Evolutionary conservation across 768 basidiomycete species (phyloP).

Genomic region (Cyclocybe cylindracea): DNA sequence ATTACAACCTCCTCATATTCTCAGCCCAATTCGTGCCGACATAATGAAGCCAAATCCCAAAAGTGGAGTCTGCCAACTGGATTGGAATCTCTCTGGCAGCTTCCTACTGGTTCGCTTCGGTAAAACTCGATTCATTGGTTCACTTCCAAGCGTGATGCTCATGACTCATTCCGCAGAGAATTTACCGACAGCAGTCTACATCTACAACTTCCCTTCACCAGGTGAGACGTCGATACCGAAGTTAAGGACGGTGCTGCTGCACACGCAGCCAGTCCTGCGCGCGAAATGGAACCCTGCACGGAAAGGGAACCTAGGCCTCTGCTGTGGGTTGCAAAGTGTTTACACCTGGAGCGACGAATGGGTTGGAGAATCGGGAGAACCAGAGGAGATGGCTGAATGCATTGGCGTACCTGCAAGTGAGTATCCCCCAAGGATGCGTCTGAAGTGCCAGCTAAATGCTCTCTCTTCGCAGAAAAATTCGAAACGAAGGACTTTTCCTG

Average conservation of each 20-base stretch:
- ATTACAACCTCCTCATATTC: slow-evolving; percentile 53
- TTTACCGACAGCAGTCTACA: slow-evolving; percentile 61
- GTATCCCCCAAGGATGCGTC: slow-evolving; percentile 29
- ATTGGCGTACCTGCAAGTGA: slow-evolving; percentile 85
- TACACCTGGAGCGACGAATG: slow-evolving; percentile 87
- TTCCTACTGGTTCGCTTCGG: slow-evolving; percentile 76
- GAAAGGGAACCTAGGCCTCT: slow-evolving; percentile 67
- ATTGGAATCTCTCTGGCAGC: slow-evolving; percentile 80
- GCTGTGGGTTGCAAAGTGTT: slow-evolving; percentile 66
- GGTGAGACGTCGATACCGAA: slow-evolving; percentile 58
- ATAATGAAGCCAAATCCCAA: slow-evolving; percentile 64
- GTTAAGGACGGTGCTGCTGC: slow-evolving; percentile 67
- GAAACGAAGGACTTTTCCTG: slow-evolving; percentile 69
- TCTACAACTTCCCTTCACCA: slow-evolving; percentile 72
- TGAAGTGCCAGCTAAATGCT: background rate
- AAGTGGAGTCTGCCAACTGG: slow-evolving; percentile 68
- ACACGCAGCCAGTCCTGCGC: slow-evolving; percentile 60
- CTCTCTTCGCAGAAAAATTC: slow-evolving; percentile 56
- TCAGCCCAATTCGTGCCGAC: slow-evolving; percentile 54
- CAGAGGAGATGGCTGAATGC: slow-evolving; percentile 87
- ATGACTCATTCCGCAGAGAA: slow-evolving; percentile 45
- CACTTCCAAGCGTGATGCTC: slow-evolving; percentile 5
- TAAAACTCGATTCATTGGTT: slow-evolving; percentile 23
- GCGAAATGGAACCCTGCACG: slow-evolving; percentile 86
- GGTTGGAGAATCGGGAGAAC: slow-evolving; percentile 55